phyloP scores from a whole-genome alignment of 441 rosid species.

The Populus hybrid region DNA sequence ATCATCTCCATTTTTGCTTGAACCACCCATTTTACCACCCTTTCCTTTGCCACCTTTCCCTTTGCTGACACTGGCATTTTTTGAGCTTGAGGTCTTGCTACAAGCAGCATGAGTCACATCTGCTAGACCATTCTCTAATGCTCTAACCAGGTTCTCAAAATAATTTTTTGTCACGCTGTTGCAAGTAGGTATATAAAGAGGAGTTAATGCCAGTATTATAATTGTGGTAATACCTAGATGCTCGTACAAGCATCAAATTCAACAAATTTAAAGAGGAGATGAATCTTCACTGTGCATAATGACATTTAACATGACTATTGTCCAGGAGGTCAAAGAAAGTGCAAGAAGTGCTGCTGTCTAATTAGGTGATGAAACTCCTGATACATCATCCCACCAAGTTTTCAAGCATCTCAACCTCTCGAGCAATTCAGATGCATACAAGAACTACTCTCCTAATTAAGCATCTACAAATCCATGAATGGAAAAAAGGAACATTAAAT shows the following conservation, averaged over 20 bases:
- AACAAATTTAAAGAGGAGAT: background rate
- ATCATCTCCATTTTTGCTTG: constrained; percentile 40
- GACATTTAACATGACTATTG: background rate
- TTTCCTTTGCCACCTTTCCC: constrained; percentile 51
- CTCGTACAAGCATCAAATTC: background rate
- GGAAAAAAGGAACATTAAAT: background rate
- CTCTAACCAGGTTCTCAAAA: constrained; percentile 71
- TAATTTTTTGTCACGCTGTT: constrained; percentile 69
- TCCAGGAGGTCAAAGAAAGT: background rate
- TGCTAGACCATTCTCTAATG: constrained; percentile 69
- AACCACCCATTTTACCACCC: constrained; percentile 49
- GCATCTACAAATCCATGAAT: background rate
- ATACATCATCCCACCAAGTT: background rate
- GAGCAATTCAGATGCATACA: background rate
- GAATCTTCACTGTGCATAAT: background rate
- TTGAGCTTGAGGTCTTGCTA: constrained; percentile 53
- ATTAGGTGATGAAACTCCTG: background rate
- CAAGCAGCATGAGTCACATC: constrained; percentile 63
- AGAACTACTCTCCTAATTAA: background rate
- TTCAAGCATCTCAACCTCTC: background rate
- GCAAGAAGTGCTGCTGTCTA: background rate
- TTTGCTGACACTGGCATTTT: constrained; percentile 45
- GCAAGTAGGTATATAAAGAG: background rate
- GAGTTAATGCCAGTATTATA: background rate
- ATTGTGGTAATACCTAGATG: background rate